phyloP scores from a whole-genome alignment of 768 basidiomycete genomes.

The Naganishia antarctica region DNA sequence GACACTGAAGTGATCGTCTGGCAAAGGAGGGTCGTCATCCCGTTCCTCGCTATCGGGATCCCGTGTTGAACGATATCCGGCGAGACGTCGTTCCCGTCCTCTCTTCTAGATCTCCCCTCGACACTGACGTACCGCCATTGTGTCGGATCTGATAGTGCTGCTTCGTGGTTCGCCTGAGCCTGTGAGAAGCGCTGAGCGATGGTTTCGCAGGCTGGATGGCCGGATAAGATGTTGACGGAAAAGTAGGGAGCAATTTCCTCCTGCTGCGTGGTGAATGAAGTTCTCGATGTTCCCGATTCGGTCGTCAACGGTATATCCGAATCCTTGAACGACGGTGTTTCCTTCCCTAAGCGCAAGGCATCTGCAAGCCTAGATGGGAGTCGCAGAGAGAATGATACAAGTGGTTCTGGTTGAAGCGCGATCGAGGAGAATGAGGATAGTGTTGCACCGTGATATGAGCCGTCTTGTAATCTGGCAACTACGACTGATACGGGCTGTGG shows the following conservation, averaged over 20 bases:
- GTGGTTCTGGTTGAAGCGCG: conserved; percentile 78
- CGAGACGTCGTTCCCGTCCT: background rate
- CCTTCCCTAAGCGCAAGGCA: conserved; percentile 39
- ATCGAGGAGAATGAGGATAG: conserved; percentile 90
- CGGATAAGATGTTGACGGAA: conserved; percentile 75
- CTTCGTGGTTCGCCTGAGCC: conserved; percentile 51
- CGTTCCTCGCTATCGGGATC: conserved; percentile 32
- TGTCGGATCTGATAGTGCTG: conserved; percentile 26
- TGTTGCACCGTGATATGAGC: conserved; percentile 77
- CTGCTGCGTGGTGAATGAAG: background rate
- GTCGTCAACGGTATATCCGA: background rate
- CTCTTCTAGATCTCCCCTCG: background rate
- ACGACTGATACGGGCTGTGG: conserved; percentile 80
- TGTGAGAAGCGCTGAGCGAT: conserved; percentile 68
- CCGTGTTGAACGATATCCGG: background rate
- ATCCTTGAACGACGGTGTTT: conserved; percentile 11
- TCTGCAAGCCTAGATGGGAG: conserved; percentile 81
- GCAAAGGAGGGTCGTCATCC: conserved; percentile 73
- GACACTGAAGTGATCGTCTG: conserved; percentile 63
- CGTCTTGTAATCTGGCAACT: conserved; percentile 59
- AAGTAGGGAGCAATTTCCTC: conserved; percentile 43
- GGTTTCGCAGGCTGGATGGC: conserved; percentile 55
- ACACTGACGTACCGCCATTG: conserved; percentile 13
- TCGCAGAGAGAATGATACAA: conserved; percentile 83
- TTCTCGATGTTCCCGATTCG: conserved; percentile 38